Evolutionary conservation across 2,329 filamentous ascomycete genomes (phyloP).

Genomic region (Calonectria pseudoreteaudii): DNA sequence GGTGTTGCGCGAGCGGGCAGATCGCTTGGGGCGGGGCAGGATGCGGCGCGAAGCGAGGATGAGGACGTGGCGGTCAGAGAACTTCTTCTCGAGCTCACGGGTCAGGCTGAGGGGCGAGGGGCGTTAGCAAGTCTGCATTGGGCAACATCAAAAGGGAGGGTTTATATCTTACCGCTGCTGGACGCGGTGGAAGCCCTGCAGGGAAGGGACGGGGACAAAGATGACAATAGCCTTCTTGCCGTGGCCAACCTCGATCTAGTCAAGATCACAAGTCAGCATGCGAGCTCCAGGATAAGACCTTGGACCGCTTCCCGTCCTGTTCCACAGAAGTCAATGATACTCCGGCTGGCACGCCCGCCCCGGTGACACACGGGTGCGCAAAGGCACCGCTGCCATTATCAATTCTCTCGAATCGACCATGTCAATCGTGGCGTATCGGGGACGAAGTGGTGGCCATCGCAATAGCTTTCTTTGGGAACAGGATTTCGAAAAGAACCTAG

Average conservation of each 20-base stretch:
- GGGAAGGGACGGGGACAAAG: constrained; percentile 99
- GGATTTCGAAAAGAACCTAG: constrained; percentile 51
- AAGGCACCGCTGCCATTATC: constrained; percentile 25
- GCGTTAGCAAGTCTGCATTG: constrained; percentile 32
- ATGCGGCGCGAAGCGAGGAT: constrained; percentile 99
- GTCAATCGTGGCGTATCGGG: constrained; percentile 38
- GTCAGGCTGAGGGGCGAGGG: constrained; percentile 77
- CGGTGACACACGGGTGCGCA: constrained; percentile 34
- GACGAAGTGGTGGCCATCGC: constrained; percentile 49
- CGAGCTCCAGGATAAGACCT: constrained; percentile 78
- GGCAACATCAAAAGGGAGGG: neutral
- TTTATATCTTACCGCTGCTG: constrained; percentile 90
- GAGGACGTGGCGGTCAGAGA: constrained; percentile 99
- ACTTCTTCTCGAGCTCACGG: constrained; percentile 99
- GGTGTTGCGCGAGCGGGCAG: constrained; percentile 93
- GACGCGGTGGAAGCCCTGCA: constrained; percentile 98
- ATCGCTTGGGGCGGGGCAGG: constrained; percentile 97
- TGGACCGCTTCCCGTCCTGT: constrained; percentile 83
- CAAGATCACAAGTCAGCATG: constrained; percentile 78
- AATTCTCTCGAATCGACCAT: constrained; percentile 38
- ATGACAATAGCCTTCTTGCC: constrained; percentile 99
- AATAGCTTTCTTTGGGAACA: constrained; percentile 55
- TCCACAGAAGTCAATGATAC: constrained; percentile 64
- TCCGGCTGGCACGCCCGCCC: constrained; percentile 47
- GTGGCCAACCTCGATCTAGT: constrained; percentile 99